A percentile compares a stretch with the other conserved stretches of the same genome.
Conservation (phyloP, 805 yeast species). For the Pichia deserticola region DNA sequence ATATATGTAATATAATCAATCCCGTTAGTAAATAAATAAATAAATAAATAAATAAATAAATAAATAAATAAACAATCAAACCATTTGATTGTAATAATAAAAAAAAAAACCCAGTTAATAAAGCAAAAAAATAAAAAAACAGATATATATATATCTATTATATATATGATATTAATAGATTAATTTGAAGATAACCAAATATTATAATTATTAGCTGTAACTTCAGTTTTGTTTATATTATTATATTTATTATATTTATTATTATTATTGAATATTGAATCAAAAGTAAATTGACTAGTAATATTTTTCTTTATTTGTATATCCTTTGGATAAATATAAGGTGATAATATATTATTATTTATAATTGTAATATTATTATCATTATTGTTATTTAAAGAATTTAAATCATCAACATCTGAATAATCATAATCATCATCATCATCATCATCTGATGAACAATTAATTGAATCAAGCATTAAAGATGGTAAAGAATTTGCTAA, state of each 20-base stretch:
- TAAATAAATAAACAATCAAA: not conserved
- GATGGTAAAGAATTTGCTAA: slow-evolving; percentile 18
- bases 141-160: not conserved
- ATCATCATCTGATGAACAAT: not conserved
- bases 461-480: not conserved
- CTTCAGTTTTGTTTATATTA: not conserved
- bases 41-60: not conserved
- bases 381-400: not conserved
- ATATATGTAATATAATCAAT: too few relatives aligned
- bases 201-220: slow-evolving; percentile 6
- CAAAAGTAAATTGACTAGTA: not conserved
- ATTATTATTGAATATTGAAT: not conserved
- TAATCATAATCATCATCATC: not conserved
- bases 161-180: not conserved
- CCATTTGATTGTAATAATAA: too few relatives aligned
- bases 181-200: slow-evolving; percentile 7
- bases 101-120: too few relatives aligned
- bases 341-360: not conserved
- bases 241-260: not conserved
- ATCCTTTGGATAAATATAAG: not conserved
- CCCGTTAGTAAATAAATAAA: not conserved
- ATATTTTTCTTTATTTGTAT: not conserved
- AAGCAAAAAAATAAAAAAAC: not conserved
- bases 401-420: not conserved
- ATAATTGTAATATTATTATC: not conserved